A percentile compares a stretch with the other conserved stretches of the same genome.
Conservation (phyloP, 2,329 filamentous ascomycete species). For the Colletotrichum sp. region DNA sequence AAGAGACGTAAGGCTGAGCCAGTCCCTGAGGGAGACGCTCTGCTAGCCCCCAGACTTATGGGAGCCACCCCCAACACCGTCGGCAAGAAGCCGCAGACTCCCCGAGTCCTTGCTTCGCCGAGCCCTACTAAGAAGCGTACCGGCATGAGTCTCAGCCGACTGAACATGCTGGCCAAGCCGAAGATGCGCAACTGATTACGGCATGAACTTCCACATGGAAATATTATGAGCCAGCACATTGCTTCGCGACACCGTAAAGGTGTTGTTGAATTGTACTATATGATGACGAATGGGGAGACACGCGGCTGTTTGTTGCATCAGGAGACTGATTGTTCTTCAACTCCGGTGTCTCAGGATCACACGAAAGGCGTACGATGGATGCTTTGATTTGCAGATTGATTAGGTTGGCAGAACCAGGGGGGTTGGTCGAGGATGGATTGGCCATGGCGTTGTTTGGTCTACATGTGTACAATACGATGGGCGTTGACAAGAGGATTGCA, state of each 20-base stretch:
- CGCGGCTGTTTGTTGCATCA: not conserved
- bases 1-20: constrained; percentile 64
- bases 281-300: not conserved
- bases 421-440: not conserved
- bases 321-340: not conserved
- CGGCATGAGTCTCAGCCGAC: constrained; percentile 61
- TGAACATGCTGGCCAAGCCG: constrained; percentile 66
- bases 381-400: not conserved
- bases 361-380: constrained; percentile 10
- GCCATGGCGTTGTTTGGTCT: constrained; percentile 5
- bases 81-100: constrained; percentile 39
- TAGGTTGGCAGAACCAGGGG: not conserved
- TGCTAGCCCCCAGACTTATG: constrained; percentile 54
- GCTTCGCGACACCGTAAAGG: not conserved
- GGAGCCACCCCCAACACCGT: constrained; percentile 36
- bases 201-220: not conserved
- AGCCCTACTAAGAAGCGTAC: constrained; percentile 59
- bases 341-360: not conserved
- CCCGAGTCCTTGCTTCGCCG: constrained; percentile 26
- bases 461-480: constrained; percentile 10
- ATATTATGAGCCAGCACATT: not conserved
- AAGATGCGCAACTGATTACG: constrained; percentile 55
- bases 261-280: constrained; percentile 10
- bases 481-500: not conserved
- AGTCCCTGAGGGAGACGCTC: constrained; percentile 55